Percentiles rank a stretch among this genome's conserved stretches.
Conservation (phyloP, 345 rosid species). For the Hypericum androsaemum region DNA sequence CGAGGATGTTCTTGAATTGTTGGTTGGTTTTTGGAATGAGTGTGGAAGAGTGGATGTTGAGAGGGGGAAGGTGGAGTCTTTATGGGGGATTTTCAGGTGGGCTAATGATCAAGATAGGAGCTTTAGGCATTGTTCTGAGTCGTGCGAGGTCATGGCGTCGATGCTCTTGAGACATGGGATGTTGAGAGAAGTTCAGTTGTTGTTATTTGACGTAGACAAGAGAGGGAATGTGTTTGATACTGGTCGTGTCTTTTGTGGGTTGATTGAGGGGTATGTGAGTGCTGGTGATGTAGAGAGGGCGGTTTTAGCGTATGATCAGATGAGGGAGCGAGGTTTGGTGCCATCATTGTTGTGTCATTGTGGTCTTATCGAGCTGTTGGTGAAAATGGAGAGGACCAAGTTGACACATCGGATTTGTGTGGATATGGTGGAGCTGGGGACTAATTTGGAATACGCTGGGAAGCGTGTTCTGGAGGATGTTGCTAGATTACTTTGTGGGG, state of each 20-base stretch:
- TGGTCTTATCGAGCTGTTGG: slow-evolving; percentile 36
- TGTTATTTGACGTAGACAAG: slow-evolving; percentile 40
- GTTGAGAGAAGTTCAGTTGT: slow-evolving; percentile 48
- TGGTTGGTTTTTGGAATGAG: slow-evolving; percentile 38
- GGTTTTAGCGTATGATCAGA: slow-evolving; percentile 38
- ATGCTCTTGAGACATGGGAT: slow-evolving; percentile 43
- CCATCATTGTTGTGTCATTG: slow-evolving; percentile 36
- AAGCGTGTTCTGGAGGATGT: slow-evolving; percentile 31
- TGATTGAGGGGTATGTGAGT: slow-evolving; percentile 38
- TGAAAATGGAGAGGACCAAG: slow-evolving; percentile 33
- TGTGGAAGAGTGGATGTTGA: slow-evolving; percentile 24
- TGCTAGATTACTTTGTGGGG: slow-evolving; percentile 46
- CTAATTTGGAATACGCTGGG: slow-evolving; percentile 16
- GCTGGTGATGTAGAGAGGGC: slow-evolving; percentile 44
- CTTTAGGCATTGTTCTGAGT: slow-evolving; percentile 45
- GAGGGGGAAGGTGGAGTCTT: slow-evolving; percentile 40
- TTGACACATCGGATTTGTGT: slow-evolving; percentile 40
- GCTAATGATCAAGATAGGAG: slow-evolving; percentile 28
- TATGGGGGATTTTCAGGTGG: slow-evolving; percentile 59
- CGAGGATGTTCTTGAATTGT: slow-evolving; percentile 48
- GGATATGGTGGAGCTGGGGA: slow-evolving; percentile 38
- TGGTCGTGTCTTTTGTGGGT: slow-evolving; percentile 29
- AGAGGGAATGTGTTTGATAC: slow-evolving; percentile 32
- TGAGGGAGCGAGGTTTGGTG: slow-evolving; percentile 34
- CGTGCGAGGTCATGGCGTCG: slow-evolving; percentile 49